Evolutionary conservation across 768 basidiomycete species (phyloP).

Genomic region (Hygrocybe coccinea): DNA sequence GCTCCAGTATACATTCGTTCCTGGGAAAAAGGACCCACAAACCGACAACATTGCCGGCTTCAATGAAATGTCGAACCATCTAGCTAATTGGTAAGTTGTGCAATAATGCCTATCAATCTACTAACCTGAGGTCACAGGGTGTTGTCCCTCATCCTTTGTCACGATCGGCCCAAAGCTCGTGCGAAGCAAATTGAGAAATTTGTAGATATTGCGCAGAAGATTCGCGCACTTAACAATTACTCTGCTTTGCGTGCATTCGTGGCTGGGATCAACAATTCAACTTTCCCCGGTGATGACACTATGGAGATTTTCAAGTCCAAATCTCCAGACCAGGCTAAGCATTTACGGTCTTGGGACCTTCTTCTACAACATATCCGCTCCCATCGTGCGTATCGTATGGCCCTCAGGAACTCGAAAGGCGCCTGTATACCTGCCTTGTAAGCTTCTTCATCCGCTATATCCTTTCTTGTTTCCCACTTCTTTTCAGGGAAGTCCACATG

Average conservation of each 20-base stretch:
- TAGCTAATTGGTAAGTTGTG: slow-evolving; percentile 69
- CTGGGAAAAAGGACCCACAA: slow-evolving; percentile 59
- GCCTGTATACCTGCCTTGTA: slow-evolving; percentile 85
- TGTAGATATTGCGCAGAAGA: slow-evolving; percentile 72
- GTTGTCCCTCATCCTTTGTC: slow-evolving; percentile 83
- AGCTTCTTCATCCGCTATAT: slow-evolving; percentile 20
- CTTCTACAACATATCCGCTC: slow-evolving; percentile 77
- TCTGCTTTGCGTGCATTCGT: slow-evolving; percentile 88
- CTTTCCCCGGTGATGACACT: slow-evolving; percentile 71
- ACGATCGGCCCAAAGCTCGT: slow-evolving; percentile 70
- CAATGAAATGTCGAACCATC: slow-evolving; percentile 73
- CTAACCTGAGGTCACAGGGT: slow-evolving; percentile 53
- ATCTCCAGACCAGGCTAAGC: slow-evolving; percentile 67
- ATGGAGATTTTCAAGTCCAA: slow-evolving; percentile 67
- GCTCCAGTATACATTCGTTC: slow-evolving; percentile 71
- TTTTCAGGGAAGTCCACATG: slow-evolving; percentile 80
- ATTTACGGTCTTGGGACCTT: slow-evolving; percentile 77
- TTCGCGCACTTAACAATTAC: slow-evolving; percentile 87
- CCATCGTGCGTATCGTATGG: slow-evolving; percentile 88
- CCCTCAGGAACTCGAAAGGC: slow-evolving; percentile 78
- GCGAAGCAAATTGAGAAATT: slow-evolving; percentile 86
- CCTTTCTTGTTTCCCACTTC: slow-evolving; percentile 7
- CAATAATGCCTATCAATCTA: background rate
- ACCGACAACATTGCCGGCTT: slow-evolving; percentile 69
- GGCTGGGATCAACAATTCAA: slow-evolving; percentile 86